Base-by-base conservation (phyloP, 2,329 filamentous ascomycete genomes). In the Aspergillus transmontanensis region DNA sequence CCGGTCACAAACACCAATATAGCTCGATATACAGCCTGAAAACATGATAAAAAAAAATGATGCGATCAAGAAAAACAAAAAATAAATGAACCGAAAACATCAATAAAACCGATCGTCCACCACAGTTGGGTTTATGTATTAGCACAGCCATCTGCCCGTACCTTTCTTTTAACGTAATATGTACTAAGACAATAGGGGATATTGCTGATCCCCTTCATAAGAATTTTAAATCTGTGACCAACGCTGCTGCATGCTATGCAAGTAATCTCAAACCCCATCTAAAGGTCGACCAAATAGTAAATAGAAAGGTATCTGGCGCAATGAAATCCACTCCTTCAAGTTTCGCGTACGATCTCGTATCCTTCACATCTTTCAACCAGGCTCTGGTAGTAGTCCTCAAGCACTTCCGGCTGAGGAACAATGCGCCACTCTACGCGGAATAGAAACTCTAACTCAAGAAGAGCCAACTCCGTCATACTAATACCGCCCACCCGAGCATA, bases 351-450 rank as follows among this genome's bases (percentile, higher is more conserved):
- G 43, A 90, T 81, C 59, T 81, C 79, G 71, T 87, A 90, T 45
- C 86, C 86, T 26, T 85, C 83, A 60, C 84, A 87, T 68, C 88
- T 79, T 62, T 88, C 92, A 36, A 98, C 90, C 39, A 99, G 81
- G 57, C 92, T 94, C 64, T 88, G 87, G 77, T 98, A 99, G 76
- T 99, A 99, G 61, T 96, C 93, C 30, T 93, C 92, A 50, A 99
- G 82, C 2, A 96, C 90, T 75, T 98, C 95, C 1, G 95, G 94
- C 72, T 96, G 93, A 6, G 95, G 95, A 3, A 99, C 94, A 69
- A 99, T 99, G 72, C 91, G 92, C 94, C 95, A 99, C 73, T 97
- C 92, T 32, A 99, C 90, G 59, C 92, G 86, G 74, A 94, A 93
- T 36, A 99, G 81, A 69, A 99, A 97, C 72, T 99, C 95, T 34